Base-by-base conservation (phyloP, 2,329 filamentous ascomycete genomes). In the Aphanoascus verrucosus region DNA sequence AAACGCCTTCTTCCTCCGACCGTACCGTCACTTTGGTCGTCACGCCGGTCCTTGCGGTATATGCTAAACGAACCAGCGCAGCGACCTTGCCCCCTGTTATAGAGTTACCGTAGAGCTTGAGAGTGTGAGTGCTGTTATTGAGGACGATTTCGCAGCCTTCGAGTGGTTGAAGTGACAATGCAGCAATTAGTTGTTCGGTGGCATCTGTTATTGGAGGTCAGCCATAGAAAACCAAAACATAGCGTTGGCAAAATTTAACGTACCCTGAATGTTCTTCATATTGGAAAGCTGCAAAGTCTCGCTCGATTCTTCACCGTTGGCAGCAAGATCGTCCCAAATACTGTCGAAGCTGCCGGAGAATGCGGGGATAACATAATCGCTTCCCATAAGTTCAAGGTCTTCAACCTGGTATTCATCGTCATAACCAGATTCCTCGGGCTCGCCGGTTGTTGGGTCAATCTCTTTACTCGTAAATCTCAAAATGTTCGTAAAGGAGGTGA, bases 401-500 rank as follows among this genome's bases (percentile, higher is more conserved):
- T 93, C 88, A 56, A 97, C 86, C 72, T 96, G 88, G 67, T 98
- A 98, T 73, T 98, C 93, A 65, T 98, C 93, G 51, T 97, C 91
- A 69, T 97, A 97, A 44, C 93, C 93, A 45, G 74, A 79, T 14
- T 94, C 89, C 69, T 98, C 93, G 0, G 91, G 87, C 71, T 96
- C 89, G 60, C 83, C 82, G n/a, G 88, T 95, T 23, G 86, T 86
- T 5, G 93, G 93, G 64, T 98, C 93, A 60, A 98, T 93, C 72
- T 98, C 93, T 74, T 96, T 97, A 76, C 85, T 93, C 15, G 89
- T 96, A 69, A 98, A 98, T 72, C 93, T 96, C 66, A 98, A 84
- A 38, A 88, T 76, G 71, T 97, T 98, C 60, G 87, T 88, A 71
- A 98, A 94, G 41, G 82, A 86, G 50, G 85, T 83, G 19, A 86